phyloP scores from a whole-genome alignment of 306 rosid genomes.

The Malus sieversii region DNA sequence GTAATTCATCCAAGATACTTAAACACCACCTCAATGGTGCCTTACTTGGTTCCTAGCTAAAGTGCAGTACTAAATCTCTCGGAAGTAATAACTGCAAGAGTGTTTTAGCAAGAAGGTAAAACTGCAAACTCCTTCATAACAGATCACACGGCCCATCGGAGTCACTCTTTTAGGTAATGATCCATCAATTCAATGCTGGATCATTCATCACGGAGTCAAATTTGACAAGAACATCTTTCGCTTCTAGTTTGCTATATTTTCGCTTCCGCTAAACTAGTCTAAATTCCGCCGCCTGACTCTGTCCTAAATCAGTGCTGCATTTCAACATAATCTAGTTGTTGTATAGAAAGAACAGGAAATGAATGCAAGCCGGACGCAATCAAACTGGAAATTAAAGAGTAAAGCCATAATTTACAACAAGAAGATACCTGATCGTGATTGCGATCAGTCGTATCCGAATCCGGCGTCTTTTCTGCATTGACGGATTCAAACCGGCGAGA shows the following conservation, averaged over 20 bases:
- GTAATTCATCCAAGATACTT: neutral
- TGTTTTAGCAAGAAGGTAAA: neutral
- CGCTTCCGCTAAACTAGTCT: too few species aligned
- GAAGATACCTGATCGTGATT: slow-evolving; percentile 41
- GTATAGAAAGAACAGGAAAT: too few species aligned
- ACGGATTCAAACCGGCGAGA: slow-evolving; percentile 40
- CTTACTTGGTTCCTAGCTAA: neutral
- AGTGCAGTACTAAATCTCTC: neutral
- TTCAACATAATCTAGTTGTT: too few species aligned
- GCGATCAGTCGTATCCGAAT: slow-evolving; percentile 18
- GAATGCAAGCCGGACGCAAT: neutral
- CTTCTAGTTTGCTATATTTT: too few species aligned
- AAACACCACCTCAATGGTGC: neutral
- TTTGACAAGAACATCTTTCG: too few species aligned
- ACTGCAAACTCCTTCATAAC: neutral
- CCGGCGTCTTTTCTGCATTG: slow-evolving; percentile 18
- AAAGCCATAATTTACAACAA: neutral
- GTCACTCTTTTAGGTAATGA: too few species aligned
- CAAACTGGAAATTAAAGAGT: neutral
- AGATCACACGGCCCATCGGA: neutral
- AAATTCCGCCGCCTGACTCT: too few species aligned
- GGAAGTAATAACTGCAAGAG: neutral
- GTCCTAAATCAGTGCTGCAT: too few species aligned
- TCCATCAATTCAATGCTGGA: too few species aligned
- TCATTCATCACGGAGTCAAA: too few species aligned